Base-by-base conservation (phyloP, 129 eudicot species). In the Flaveria ramosissima region DNA sequence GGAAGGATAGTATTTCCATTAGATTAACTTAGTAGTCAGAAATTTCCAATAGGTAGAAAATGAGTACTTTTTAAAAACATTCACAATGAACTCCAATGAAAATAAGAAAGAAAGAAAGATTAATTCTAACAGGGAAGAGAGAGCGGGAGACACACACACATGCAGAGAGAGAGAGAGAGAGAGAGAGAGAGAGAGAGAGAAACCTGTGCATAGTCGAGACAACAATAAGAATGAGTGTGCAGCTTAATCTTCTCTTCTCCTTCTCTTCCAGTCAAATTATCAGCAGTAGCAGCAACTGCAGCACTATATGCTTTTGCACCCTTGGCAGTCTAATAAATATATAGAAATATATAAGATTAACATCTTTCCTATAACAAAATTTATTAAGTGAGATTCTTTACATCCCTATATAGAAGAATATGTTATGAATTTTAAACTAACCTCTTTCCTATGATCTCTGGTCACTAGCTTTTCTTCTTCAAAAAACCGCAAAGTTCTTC, bases 121-220 rank as follows among this genome's bases (percentile, higher is more conserved):
- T 26, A 26, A 0, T 23, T 23, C 26, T 23, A 23, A 23, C 1
- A 23, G 26, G 26, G 26, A 23, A 16, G 41, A 57, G 2, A 12
- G 68, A n/a, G n/a, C n/a, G n/a, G n/a, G n/a, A n/a, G n/a, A n/a
- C n/a, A n/a, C n/a, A n/a, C n/a, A n/a, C n/a, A n/a, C n/a, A n/a
- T n/a, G n/a, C n/a, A 62, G 5, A 70, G 23, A 26, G 51, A 63
- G 32, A 78, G 47, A 78, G 41, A 57, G 2, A 12, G 68, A 62
- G 5, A 70, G 23, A 26, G 41, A 57, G 2, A 12, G 68, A 62
- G 5, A 70, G 23, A 26, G 51, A 63, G 32, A 78, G 47, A 78
- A 79, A 93, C 97, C 99, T 95, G 99, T 61, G 97, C 93, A 84
- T 95, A 95, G 73, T 95, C 97, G 36, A 91, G 85, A 53, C 99